A percentile compares a stretch with the other conserved stretches of the same genome.
Conservation (phyloP, 2,329 filamentous ascomycete genomes). For the Xylaria sp. region DNA sequence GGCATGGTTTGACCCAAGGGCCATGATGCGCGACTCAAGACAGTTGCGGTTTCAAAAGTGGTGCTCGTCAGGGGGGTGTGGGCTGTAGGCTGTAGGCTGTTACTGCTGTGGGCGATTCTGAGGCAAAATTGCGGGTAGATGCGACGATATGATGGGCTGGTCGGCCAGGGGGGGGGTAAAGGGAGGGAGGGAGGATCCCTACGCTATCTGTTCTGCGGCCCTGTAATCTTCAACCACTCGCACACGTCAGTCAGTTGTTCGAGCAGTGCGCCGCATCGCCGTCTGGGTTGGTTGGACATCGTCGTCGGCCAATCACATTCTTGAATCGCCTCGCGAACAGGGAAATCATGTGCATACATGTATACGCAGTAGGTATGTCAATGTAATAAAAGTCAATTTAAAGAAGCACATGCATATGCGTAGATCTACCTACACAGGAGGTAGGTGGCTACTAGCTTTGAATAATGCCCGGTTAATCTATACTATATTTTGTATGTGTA, state of each 20-base stretch:
- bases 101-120: slow-evolving; percentile 25
- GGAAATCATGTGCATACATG: neutral
- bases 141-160: slow-evolving; percentile 30
- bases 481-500: too few relatives aligned
- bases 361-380: too few relatives aligned
- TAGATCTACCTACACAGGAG: too few relatives aligned
- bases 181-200: too few relatives aligned
- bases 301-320: neutral
- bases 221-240: neutral
- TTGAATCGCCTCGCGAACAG: neutral
- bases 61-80: slow-evolving; percentile 38
- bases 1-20: slow-evolving; percentile 14
- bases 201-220: neutral
- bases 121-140: slow-evolving; percentile 28
- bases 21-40: slow-evolving; percentile 37
- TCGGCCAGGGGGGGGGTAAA: slow-evolving; percentile 11
- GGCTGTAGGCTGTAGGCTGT: too few relatives aligned
- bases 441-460: neutral
- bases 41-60: slow-evolving; percentile 46
- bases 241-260: slow-evolving; percentile 34
- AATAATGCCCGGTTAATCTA: neutral
- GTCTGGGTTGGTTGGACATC: neutral
- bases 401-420: neutral
- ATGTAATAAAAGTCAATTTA: too few relatives aligned
- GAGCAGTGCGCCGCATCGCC: slow-evolving; percentile 17